Conservation (phyloP, 106 monocot species). For the Dendrobium nobile region DNA sequence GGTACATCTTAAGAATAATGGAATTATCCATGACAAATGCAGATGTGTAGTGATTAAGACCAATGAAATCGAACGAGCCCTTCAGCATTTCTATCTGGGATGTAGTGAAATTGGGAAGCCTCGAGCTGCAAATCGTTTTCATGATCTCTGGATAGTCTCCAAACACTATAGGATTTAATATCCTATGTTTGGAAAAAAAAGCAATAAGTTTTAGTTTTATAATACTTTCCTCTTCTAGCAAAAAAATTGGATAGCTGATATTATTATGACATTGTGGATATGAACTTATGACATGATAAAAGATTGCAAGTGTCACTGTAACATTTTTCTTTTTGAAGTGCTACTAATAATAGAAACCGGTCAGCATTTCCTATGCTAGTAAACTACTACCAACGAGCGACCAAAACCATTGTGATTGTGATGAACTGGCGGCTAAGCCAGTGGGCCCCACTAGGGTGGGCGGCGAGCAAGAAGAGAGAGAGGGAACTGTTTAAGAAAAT, state of each 20-base stretch:
- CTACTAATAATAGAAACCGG: too few relatives aligned
- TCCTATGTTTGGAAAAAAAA: slow-evolving; percentile 12
- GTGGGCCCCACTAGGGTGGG: too few relatives aligned
- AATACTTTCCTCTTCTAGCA: neutral
- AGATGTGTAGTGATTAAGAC: slow-evolving; percentile 33
- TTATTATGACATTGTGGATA: neutral
- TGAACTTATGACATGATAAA: neutral
- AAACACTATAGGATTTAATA: slow-evolving; percentile 26
- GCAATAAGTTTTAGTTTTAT: neutral
- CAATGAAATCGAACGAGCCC: slow-evolving; percentile 46
- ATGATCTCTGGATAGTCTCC: slow-evolving; percentile 48
- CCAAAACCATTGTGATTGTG: too few relatives aligned
- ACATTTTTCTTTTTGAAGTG: too few relatives aligned
- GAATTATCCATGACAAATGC: slow-evolving; percentile 19
- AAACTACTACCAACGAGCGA: too few relatives aligned
- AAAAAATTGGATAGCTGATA: too few relatives aligned
- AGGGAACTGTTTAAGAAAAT: too few relatives aligned
- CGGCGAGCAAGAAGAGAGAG: too few relatives aligned
- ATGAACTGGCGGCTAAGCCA: too few relatives aligned
- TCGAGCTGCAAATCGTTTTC: slow-evolving; percentile 24
- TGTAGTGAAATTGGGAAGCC: slow-evolving; percentile 30
- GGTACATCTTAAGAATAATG: neutral
- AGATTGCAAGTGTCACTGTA: too few relatives aligned
- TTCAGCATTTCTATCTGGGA: slow-evolving; percentile 14
- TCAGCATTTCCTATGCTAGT: too few relatives aligned